Base-by-base conservation (phyloP, 306 rosid genomes). In the Abrus precatorius region DNA sequence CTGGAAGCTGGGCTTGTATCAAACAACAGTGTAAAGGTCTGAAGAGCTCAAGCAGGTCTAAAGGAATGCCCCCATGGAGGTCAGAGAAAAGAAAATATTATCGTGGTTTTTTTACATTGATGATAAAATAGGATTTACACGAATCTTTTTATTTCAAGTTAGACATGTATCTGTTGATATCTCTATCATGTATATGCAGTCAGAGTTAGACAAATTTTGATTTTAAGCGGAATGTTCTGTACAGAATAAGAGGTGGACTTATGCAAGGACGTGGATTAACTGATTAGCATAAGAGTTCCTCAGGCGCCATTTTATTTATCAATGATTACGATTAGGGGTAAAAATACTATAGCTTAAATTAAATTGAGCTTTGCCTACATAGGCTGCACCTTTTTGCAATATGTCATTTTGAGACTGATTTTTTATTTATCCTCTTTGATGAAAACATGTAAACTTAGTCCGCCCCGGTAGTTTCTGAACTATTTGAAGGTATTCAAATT, bases 241-340 rank as follows among this genome's bases (percentile, higher is more conserved):
- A 88, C 88, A 87, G 79, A 80, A 63, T 85, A 67, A 55, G 79
- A 82, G 70, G 49, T 82, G 11, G 14, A 83, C 14, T 78, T 60
- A 54, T 49, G 75, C 68, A 63, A 77, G 71, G 60, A 55, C 38
- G 32, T 54, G 68, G 7, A 63, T 74, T 14, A 53, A 6, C 67
- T 45, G 27, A 66, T 55, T 67, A 41, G 9, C 72, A 11, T 32
- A 43, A n/a, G 49, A 11, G 49, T 43, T 75, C 41, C 11, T 27
- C 49, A 43, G 38, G 72, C 47, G 30, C 60, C 40, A 41, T 49
- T 36, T 63, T 63, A 40, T 38, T 47, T 47, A 1, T 47, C 10
- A 34, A 36, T 28, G 27, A 14, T 45, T 68, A 47, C 56, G 28
- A 44, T 28, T 49, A 45, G 27, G 27, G 73, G 45, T 68, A 56